phyloP scores from a whole-genome alignment of 2,329 filamentous ascomycete genomes.

The Didymosphaeria variabile region DNA sequence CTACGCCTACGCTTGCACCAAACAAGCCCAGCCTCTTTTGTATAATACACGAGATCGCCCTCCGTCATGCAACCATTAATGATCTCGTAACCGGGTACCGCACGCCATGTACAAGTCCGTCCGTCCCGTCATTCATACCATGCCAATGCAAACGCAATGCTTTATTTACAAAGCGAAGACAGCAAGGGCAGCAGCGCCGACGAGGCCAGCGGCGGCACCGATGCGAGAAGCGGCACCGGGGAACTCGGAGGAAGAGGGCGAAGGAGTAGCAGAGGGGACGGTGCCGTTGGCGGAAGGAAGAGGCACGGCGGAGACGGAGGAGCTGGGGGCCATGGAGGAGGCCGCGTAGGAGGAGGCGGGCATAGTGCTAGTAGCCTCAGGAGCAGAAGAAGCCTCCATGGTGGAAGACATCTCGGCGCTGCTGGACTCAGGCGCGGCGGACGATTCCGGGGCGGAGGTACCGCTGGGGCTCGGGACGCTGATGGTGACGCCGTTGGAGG shows the following conservation, averaged over 20 bases:
- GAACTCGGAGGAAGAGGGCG: conserved; percentile 37
- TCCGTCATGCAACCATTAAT: conserved; percentile 17
- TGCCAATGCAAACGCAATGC: neutral
- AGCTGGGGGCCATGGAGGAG: conserved; percentile 10
- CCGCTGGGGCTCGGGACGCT: conserved; percentile 32
- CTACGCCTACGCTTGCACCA: conserved; percentile 14
- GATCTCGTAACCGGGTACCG: conserved; percentile 20
- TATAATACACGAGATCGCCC: conserved; percentile 28
- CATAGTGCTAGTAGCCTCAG: conserved; percentile 24
- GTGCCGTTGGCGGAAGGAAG: conserved; percentile 23
- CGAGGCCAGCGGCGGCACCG: conserved; percentile 44
- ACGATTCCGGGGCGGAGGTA: conserved; percentile 19
- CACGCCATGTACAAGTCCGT: conserved; percentile 1
- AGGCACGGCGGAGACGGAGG: conserved; percentile 15
- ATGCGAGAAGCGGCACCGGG: conserved; percentile 45
- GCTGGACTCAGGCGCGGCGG: conserved; percentile 19
- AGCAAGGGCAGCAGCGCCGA: conserved; percentile 47
- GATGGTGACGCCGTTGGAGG: conserved; percentile 41
- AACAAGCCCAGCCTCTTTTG: conserved; percentile 9
- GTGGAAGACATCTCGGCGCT: conserved; percentile 15
- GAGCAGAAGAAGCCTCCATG: conserved; percentile 17
- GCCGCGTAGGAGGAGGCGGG: conserved; percentile 18
- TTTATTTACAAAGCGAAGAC: conserved; percentile 46
- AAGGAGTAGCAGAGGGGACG: conserved; percentile 17
- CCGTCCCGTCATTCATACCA: neutral